Conservation (phyloP, 129 eudicot species). For the Pulicaria dysenterica region DNA sequence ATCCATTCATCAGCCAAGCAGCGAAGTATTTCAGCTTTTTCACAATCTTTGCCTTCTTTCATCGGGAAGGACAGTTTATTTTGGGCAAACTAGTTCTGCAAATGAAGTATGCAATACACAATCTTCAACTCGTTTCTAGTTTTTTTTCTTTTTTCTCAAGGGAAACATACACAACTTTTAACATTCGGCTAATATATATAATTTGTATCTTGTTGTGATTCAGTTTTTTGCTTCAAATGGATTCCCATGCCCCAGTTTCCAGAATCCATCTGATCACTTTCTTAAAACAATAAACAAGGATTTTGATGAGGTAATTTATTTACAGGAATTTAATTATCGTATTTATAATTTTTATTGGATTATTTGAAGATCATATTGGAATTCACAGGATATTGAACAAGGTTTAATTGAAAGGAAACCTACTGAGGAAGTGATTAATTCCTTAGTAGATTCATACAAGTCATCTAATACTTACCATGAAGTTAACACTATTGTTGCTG, state of each 20-base stretch:
- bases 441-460: constrained; percentile 43
- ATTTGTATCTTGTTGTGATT: neutral
- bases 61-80: constrained; percentile 56
- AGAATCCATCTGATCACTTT: constrained; percentile 77
- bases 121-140: neutral
- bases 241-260: constrained; percentile 62
- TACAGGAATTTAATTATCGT: neutral
- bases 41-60: constrained; percentile 72
- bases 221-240: constrained; percentile 59
- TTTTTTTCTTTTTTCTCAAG: neutral
- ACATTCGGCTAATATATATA: neutral
- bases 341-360: neutral
- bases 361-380: neutral
- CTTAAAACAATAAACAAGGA: constrained; percentile 64
- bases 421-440: constrained; percentile 46
- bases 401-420: constrained; percentile 35
- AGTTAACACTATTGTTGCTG: constrained; percentile 41
- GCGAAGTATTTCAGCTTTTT: constrained; percentile 67
- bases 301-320: constrained; percentile 52
- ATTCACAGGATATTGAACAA: constrained; percentile 57
- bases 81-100: constrained; percentile 51
- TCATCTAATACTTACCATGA: constrained; percentile 40
- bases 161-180: neutral
- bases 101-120: constrained; percentile 40
- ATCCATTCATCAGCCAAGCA: constrained; percentile 71